Conservation (phyloP, 148 eudicot species). For the Chenopodium quinoa region DNA sequence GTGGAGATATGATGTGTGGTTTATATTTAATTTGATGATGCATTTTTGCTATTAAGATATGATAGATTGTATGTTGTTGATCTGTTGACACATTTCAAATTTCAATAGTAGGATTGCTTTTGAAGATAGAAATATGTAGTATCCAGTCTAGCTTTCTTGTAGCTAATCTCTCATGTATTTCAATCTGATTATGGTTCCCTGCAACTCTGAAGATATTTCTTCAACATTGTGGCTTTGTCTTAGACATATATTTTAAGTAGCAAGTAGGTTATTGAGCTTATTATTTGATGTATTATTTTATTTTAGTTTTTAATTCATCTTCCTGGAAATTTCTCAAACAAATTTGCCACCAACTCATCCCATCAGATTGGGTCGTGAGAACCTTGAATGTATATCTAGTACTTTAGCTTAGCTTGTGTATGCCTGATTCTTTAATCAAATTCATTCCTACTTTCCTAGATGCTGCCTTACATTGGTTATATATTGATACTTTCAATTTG, state of each 20-base stretch:
- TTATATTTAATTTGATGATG: background rate
- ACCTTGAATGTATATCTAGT: background rate
- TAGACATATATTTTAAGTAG: background rate
- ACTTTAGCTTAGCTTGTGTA: background rate
- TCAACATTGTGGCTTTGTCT: background rate
- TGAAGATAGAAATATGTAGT: background rate
- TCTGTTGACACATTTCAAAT: background rate
- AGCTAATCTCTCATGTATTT: background rate
- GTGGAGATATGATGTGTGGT: background rate
- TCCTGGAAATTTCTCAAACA: slow-evolving; percentile 40
- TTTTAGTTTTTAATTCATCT: background rate
- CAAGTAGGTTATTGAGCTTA: no score
- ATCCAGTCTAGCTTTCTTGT: background rate
- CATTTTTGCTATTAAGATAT: background rate
- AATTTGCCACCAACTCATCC: slow-evolving; percentile 48
- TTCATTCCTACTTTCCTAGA: background rate
- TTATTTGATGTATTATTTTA: background rate
- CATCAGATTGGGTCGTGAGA: slow-evolving; percentile 41
- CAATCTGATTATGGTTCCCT: no score
- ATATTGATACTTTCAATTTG: background rate
- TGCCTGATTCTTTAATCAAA: background rate
- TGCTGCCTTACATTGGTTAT: background rate
- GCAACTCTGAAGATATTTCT: background rate
- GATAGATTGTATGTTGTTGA: background rate
- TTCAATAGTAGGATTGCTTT: background rate